Evolutionary conservation across 73 alveolate species (phyloP), one percentile per base, ranked within the genome.

Genomic region (Tetrahymena borealis): DNA sequence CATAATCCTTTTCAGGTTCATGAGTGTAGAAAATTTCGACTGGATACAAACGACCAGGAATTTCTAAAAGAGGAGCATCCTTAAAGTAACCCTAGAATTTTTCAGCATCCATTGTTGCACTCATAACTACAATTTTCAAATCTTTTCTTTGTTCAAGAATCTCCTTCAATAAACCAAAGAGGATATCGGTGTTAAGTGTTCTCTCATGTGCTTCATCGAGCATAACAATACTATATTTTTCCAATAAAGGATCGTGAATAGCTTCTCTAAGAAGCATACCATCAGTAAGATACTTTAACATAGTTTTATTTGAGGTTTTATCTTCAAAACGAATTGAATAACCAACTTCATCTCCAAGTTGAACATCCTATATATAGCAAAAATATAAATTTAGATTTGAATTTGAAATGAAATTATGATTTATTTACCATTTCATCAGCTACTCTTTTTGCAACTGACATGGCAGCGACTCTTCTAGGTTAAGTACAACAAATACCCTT

Each of bases 151-250:
- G 97, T 41, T 94, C 96, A 96, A 99, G 94, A 39, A 99, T 97
- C 93, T 98, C 99, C 93, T 99, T 99, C 38, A 99, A 79, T 43
- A 99, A 97, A 16, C 99, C 99, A 93, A 99, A 98, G 90, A 99
- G 95, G 90, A 99, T 98, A 94, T 99, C 99, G 15, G 99, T 99
- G 3, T 99, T 97, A 39, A 99, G 97, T 32, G 99, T 98, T 93
- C 99, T 96, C 96, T 99, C 99, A 96, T 99, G 99, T 11, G 99
- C 99, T 95, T 99, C 99, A 98, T 99, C 99, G 77, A 99, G 95
- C 36, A 99, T 97, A 42, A 99, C 95, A 28, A 98, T 98, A 39
- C 98, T 96, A 96, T 99, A 99, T 79, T 97, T 97, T 41, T 95
- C 94, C 39, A 98, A 98, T 95, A 60, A 91, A 79, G 98, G 98